Conservation (phyloP, 495 filamentous ascomycete genomes). For the Aspergillus nidulans region DNA sequence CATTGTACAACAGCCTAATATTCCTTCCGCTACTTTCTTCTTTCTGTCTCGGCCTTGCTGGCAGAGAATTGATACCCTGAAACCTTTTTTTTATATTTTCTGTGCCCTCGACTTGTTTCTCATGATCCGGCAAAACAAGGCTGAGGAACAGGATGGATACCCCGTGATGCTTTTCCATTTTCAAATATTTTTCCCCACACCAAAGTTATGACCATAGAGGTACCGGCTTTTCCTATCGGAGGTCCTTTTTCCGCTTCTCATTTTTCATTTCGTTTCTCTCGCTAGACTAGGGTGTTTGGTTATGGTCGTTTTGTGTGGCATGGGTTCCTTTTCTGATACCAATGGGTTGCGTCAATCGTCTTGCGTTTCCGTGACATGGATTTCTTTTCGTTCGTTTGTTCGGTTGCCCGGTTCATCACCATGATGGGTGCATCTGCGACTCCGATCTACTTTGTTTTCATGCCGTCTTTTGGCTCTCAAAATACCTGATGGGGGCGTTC, state of each 20-base stretch:
- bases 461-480: background rate
- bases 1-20: conserved; percentile 44
- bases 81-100: conserved; percentile 9
- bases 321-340: conserved; percentile 27
- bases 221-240: conserved; percentile 37
- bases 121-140: conserved; percentile 26
- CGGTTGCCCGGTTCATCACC: conserved; percentile 12
- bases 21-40: conserved; percentile 19
- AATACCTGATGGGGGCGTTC: conserved; percentile 1
- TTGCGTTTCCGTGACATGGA: conserved; percentile 18
- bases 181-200: conserved; percentile 1
- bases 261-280: conserved; percentile 35
- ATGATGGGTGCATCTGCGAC: conserved; percentile 16
- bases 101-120: conserved; percentile 13
- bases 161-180: conserved; percentile 25
- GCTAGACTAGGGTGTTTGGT: conserved; percentile 38
- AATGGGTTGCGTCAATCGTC: conserved; percentile 25
- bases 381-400: conserved; percentile 3
- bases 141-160: conserved; percentile 24
- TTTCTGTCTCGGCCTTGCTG: conserved; percentile 21
- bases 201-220: conserved; percentile 46
- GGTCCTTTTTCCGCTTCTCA: conserved; percentile 8
- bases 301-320: conserved; percentile 32
- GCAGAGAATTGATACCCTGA: conserved; percentile 33
- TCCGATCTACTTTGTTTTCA: conserved; percentile 14